Conservation (phyloP, 805 yeast species). For the Candida wancherniae region DNA sequence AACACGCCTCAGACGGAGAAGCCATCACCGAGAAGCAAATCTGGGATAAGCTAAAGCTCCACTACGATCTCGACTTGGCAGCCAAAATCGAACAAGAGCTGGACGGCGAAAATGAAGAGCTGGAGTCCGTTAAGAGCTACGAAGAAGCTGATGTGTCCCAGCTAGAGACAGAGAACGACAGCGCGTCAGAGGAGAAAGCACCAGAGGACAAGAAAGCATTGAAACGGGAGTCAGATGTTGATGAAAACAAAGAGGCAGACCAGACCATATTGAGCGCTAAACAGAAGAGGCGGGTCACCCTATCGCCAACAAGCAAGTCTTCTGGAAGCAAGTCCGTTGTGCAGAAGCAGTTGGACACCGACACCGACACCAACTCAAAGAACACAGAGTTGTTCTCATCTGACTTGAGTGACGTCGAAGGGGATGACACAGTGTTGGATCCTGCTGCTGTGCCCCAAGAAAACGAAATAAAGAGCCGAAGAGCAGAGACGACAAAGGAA, state of each 20-base stretch:
- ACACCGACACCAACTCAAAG: too few species aligned
- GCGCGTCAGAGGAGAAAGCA: not conserved
- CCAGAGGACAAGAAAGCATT: too few species aligned
- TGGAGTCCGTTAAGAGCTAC: too few species aligned
- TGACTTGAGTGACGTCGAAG: conserved; percentile 20
- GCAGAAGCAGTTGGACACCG: not conserved
- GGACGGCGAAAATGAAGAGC: conserved; percentile 6
- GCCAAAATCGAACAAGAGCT: conserved; percentile 47
- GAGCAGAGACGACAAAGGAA: conserved; percentile 7
- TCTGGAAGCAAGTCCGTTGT: too few species aligned
- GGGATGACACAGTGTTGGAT: conserved; percentile 13
- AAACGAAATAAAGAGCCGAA: too few species aligned
- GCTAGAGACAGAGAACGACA: too few species aligned
- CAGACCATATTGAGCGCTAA: not conserved
- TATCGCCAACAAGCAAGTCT: not conserved
- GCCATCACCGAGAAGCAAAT: conserved; percentile 45
- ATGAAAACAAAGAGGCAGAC: conserved; percentile 1
- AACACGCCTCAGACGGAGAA: conserved; percentile 16
- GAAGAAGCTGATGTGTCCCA: too few species aligned
- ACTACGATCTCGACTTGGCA: conserved; percentile 54
- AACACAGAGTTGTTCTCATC: conserved; percentile 15
- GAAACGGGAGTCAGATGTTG: too few species aligned
- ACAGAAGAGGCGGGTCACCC: not conserved
- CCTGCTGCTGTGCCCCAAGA: too few species aligned
- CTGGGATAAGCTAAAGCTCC: conserved; percentile 49